These are phyloP conservation scores for Neurospora intermedia DNA, from an alignment of 495 filamentous ascomycete genomes.

Conservation along the genomic window DNA sequence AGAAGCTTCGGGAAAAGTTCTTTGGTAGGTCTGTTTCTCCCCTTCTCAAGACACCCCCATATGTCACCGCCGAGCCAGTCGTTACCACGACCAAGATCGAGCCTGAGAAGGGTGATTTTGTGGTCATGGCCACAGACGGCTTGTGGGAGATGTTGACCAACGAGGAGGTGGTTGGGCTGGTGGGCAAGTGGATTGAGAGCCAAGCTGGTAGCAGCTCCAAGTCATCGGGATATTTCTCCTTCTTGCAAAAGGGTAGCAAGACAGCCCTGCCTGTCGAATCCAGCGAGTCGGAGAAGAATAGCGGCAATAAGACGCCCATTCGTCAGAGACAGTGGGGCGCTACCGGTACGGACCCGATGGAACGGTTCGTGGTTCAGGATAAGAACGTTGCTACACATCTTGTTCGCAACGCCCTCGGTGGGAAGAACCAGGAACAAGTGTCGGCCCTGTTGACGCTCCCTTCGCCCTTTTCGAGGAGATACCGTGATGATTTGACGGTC, in stretches of 20 bases:
- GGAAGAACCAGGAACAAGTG: constrained; percentile 86
- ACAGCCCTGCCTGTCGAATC: constrained; percentile 45
- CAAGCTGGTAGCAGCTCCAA: constrained; percentile 38
- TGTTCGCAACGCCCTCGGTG: constrained; percentile 89
- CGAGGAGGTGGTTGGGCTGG: constrained; percentile 93
- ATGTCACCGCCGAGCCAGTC: constrained; percentile 93
- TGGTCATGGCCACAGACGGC: constrained; percentile 94
- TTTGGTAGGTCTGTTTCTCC: constrained; percentile 66
- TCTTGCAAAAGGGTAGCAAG: constrained; percentile 25
- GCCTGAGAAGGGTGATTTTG: constrained; percentile 82
- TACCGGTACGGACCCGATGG: constrained; percentile 45
- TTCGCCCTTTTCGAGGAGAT: constrained; percentile 79
- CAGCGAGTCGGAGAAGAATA: constrained; percentile 20
- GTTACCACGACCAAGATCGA: constrained; percentile 92
- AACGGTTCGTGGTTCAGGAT: constrained; percentile 86
- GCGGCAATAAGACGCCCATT: constrained; percentile 61
- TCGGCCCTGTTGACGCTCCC: constrained; percentile 88
- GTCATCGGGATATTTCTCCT: constrained; percentile 43
- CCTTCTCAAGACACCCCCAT: constrained; percentile 82
- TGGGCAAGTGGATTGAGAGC: constrained; percentile 90
- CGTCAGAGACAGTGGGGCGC: constrained; percentile 79
- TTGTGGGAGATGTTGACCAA: constrained; percentile 99
- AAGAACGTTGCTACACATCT: constrained; percentile 95
- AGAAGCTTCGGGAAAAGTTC: constrained; percentile 69
- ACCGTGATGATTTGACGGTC: constrained; percentile 91